phyloP scores from a whole-genome alignment of 1,284 basidiomycete species.

The Ceratobasidium sp. region DNA sequence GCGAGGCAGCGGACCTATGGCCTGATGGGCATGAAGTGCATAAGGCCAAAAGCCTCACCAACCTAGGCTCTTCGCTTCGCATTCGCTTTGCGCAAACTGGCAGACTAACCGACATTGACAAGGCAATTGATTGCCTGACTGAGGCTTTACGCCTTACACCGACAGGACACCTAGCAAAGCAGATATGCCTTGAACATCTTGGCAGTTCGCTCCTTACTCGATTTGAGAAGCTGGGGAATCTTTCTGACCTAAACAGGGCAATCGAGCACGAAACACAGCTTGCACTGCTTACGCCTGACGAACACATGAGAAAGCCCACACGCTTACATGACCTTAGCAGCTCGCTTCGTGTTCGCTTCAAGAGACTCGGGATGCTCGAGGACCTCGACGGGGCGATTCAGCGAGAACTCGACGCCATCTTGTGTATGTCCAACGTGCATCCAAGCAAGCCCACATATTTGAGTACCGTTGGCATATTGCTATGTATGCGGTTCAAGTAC shows the following conservation, averaged over 20 bases:
- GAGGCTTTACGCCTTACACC: too few relatives aligned
- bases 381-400: not conserved
- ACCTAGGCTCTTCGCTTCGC: too few relatives aligned
- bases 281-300: not conserved
- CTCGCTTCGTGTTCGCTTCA: not conserved
- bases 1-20: too few relatives aligned
- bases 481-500: conserved; percentile 7
- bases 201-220: not conserved
- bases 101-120: too few relatives aligned
- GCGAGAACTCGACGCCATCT: too few relatives aligned
- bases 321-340: not conserved
- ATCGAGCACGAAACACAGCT: not conserved
- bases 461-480: conserved; percentile 47
- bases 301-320: not conserved
- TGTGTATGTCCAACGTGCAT: too few relatives aligned
- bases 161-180: too few relatives aligned
- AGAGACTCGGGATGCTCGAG: not conserved
- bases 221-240: not conserved
- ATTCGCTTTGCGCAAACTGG: too few relatives aligned
- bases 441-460: too few relatives aligned
- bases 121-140: too few relatives aligned
- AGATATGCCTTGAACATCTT: not conserved
- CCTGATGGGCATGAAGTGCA: too few relatives aligned
- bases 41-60: too few relatives aligned
- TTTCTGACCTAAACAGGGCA: not conserved